phyloP scores from a whole-genome alignment of 2,329 filamentous ascomycete species.

The Rutstroemia sp. region DNA sequence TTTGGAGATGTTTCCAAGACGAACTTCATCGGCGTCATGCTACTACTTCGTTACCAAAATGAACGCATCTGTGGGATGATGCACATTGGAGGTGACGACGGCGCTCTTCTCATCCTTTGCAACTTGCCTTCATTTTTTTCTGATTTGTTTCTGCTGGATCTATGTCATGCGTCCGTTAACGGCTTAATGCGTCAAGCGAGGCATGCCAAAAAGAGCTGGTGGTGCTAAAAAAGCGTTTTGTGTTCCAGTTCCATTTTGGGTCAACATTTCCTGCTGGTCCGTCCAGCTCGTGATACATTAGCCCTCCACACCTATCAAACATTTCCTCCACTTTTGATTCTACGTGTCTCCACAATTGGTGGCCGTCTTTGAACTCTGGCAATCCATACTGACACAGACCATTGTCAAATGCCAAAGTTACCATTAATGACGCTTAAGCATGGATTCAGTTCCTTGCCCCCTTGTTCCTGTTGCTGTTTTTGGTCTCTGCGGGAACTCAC shows the following conservation, averaged over 20 bases:
- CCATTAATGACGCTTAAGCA: constrained; percentile 13
- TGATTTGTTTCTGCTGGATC: neutral
- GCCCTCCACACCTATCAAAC: constrained; percentile 27
- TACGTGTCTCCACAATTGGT: constrained; percentile 25
- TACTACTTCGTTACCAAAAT: neutral
- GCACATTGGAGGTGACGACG: neutral
- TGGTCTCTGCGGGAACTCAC: constrained; percentile 11
- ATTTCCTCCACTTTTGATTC: constrained; percentile 27
- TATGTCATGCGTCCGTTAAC: constrained; percentile 23
- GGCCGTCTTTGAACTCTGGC: constrained; percentile 16
- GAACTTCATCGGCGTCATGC: neutral
- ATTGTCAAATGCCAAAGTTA: constrained; percentile 15
- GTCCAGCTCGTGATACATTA: constrained; percentile 21
- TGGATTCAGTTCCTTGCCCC: constrained; percentile 9
- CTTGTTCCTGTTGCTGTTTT: constrained; percentile 15
- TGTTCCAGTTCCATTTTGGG: constrained; percentile 24
- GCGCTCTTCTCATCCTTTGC: neutral
- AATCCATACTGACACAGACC: constrained; percentile 16
- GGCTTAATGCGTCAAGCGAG: constrained; percentile 19
- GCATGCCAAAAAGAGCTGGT: constrained; percentile 11
- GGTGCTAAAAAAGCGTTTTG: constrained; percentile 16
- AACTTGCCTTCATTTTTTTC: neutral
- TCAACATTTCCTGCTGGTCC: constrained; percentile 24
- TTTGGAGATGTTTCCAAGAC: neutral
- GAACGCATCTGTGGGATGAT: neutral